Base-by-base conservation (phyloP, 805 yeast species). In the Nematodospora valgi region DNA sequence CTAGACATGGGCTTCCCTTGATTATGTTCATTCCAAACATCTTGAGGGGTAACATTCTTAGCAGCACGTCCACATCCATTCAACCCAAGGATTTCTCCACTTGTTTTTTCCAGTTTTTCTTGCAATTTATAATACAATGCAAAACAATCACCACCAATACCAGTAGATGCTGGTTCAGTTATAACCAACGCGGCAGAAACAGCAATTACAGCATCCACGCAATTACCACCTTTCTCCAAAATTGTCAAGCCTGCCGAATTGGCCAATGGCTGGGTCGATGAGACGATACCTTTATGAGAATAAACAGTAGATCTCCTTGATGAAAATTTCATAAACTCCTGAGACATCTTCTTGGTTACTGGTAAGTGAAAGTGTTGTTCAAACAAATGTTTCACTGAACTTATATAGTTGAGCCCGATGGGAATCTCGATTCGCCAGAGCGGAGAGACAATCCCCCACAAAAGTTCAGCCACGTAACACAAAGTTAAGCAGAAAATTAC, bases 41-140 rank as follows among this genome's bases (percentile, higher is more conserved):
- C 58, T 11, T 79, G 80, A 9, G 80, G 54, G 2, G 68, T 54
- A 7, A 78, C 44, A 13, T 59, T 57, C 10, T 65, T 52, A 4
- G 89, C 83, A 2, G 87, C 66, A 37, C 84, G 69, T 6, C 95
- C 94, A 30, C 85, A 74, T 4, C 91, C 95, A 54, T 84, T 85
- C 46, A 85, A 46, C 0, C 89, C 94, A 32, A 64, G 58, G 0
- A 82, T 83, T 37, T 66, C 62, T 4, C 46, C 46, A 20, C 41
- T 37, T 9, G 6, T 32, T 21, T 34, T 35, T 22, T 40, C 35
- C 4, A 17, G 26, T 37, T 74, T 68, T 4, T 71, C 63, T 16
- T 58, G 46, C 19, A 67, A 67, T 27, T 74, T 68, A 54, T 78
- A 80, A 49, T 67, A 79, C 23, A 84, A 57, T 2, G 79, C 72